Conservation (phyloP, 805 yeast species). For the Cyberlindnera japonica region DNA sequence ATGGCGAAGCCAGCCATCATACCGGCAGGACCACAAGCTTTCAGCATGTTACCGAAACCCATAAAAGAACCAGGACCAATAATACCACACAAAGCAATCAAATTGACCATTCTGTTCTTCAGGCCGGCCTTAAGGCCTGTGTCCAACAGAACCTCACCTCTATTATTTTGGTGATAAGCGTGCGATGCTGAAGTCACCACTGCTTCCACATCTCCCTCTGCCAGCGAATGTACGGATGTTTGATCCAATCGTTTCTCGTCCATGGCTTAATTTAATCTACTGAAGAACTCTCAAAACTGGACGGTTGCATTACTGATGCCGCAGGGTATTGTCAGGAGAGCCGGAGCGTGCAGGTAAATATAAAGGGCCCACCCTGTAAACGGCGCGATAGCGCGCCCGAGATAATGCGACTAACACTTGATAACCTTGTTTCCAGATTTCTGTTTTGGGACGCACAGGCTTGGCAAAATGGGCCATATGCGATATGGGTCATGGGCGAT, state of each 20-base stretch:
- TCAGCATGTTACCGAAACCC: slow-evolving; percentile 49
- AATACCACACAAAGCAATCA: slow-evolving; percentile 53
- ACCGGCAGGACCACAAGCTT: slow-evolving; percentile 51
- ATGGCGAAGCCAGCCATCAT: slow-evolving; percentile 48
- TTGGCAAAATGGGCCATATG: no score
- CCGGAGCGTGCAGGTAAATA: no score
- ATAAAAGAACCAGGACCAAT: slow-evolving; percentile 59
- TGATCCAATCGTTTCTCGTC: not conserved
- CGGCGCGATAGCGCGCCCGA: no score
- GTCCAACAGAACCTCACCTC: slow-evolving; percentile 29
- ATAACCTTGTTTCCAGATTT: no score
- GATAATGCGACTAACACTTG: no score
- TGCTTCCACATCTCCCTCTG: not conserved
- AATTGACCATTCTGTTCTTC: slow-evolving; percentile 47
- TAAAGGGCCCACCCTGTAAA: no score
- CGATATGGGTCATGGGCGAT: no score
- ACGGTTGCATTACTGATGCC: no score
- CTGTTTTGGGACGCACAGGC: no score
- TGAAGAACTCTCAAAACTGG: no score
- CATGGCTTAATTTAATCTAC: no score
- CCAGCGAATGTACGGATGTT: not conserved
- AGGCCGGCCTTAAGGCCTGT: slow-evolving; percentile 42
- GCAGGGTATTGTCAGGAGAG: no score
- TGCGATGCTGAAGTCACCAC: not conserved
- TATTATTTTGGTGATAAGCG: slow-evolving; percentile 21